Evolutionary conservation across 768 basidiomycete genomes (phyloP), one percentile per base, ranked within the genome.

Genomic region (Mycena leptocephala): DNA sequence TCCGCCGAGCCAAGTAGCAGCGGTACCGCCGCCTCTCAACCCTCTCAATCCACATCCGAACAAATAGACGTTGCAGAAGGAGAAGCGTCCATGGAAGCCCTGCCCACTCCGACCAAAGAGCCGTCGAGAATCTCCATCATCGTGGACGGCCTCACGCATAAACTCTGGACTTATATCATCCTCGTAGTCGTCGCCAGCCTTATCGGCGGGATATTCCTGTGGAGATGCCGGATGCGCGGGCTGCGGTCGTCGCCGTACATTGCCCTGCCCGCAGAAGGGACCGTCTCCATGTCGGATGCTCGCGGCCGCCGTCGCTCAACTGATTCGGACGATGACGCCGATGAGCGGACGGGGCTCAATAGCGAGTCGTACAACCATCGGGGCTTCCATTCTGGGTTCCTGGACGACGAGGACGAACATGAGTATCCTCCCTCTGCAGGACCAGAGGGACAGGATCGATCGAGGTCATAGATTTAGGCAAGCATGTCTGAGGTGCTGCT

Each of bases 1-100:
- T 96, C 97, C 24, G 86, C 87, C 39, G 93, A 93, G 1, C 89
- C 91, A 46, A 97, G 96, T 24, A 95, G 97, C 83, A 93, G 95
- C n/a, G 86, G 90, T 67, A 92, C 92, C 56, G 93, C 96, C 3
- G 30, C 89, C 2, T 80, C 83, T n/a, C n/a, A n/a, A n/a, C n/a
- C n/a, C 10, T 78, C 81, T 2, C 75, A 73, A 59, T 13, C 55
- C 28, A 65, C 75, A 9, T 26, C 70, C 41, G 35, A 33, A 1
- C 9, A 65, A 32, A 62, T 70, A 24, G 72, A 53, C 24, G 41
- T 30, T 4, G 61, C 56, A 5, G 76, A 46, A n/a, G 67, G n/a
- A 2, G 26, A 68, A 8, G 28, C 30, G n/a, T 46, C 63, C 3
- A 22, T 65, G 10, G 46, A 20, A 7, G 64, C 41, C 11, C 32